phyloP scores from a whole-genome alignment of 495 filamentous ascomycete species.

The Hyphodiscus hymeniophilus region DNA sequence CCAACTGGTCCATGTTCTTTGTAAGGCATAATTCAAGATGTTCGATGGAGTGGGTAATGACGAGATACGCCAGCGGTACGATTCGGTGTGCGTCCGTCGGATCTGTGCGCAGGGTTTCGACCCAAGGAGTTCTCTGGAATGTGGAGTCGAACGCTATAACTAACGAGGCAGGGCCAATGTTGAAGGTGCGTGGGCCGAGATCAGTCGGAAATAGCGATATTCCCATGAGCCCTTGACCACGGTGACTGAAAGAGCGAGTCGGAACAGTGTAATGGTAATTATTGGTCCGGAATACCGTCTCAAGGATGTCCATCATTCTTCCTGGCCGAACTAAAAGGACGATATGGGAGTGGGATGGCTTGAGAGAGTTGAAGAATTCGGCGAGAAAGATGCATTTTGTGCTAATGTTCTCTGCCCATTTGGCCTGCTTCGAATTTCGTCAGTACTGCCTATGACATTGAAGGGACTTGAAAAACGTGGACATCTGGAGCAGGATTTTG shows the following conservation, averaged over 20 bases:
- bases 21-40: slow-evolving; percentile 17
- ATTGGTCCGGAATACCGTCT: no score
- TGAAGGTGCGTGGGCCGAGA: not conserved
- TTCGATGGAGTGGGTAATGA: slow-evolving; percentile 17
- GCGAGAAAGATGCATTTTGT: slow-evolving; percentile 23
- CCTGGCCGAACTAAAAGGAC: slow-evolving; percentile 16
- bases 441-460: no score
- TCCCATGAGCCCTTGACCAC: slow-evolving; percentile 6
- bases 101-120: slow-evolving; percentile 4
- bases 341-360: slow-evolving; percentile 9
- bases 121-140: not conserved
- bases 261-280: no score
- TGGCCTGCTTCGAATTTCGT: no score
- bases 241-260: not conserved
- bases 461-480: no score
- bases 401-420: slow-evolving; percentile 20
- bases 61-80: slow-evolving; percentile 12
- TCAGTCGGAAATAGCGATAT: slow-evolving; percentile 16
- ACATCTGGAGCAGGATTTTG: no score
- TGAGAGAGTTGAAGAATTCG: slow-evolving; percentile 10
- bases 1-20: not conserved
- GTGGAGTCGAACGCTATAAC: slow-evolving; percentile 22
- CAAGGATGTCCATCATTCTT: slow-evolving; percentile 22
- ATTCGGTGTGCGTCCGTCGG: not conserved
- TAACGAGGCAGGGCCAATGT: slow-evolving; percentile 3